These are phyloP conservation scores for Salix viminalis DNA, from an alignment of 345 rosid species.

Conservation along the genomic window DNA sequence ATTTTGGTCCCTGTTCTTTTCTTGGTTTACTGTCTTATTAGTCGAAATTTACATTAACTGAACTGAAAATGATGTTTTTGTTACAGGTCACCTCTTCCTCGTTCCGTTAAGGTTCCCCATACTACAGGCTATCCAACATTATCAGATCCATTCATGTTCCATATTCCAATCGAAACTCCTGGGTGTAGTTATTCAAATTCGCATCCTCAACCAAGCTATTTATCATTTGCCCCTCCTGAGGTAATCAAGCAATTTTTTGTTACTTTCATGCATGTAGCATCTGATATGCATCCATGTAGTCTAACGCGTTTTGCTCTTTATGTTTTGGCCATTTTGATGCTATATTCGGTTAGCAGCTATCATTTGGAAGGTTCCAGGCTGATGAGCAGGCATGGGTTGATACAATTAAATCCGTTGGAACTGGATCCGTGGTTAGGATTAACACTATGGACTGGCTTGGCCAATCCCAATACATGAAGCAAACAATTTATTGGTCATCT, in stretches of 20 bases:
- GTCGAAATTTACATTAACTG: background rate
- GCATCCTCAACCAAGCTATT: slow-evolving; percentile 43
- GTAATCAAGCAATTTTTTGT: slow-evolving; percentile 26
- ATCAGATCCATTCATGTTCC: slow-evolving; percentile 55
- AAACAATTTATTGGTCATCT: slow-evolving; percentile 68
- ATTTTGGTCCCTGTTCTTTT: background rate
- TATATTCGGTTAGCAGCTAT: slow-evolving; percentile 44
- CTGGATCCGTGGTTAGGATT: slow-evolving; percentile 60
- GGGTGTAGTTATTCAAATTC: slow-evolving; percentile 29
- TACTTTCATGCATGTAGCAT: too few relatives aligned
- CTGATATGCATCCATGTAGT: too few relatives aligned
- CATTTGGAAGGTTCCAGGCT: slow-evolving; percentile 58
- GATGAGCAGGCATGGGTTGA: slow-evolving; percentile 91
- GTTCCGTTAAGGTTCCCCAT: slow-evolving; percentile 47
- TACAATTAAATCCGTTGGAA: slow-evolving; percentile 63
- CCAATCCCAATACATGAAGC: slow-evolving; percentile 59
- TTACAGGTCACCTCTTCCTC: slow-evolving; percentile 66
- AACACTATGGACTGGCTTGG: slow-evolving; percentile 95
- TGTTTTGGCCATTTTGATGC: slow-evolving; percentile 13
- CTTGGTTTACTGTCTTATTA: background rate
- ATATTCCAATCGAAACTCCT: slow-evolving; percentile 38
- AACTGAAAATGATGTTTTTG: background rate
- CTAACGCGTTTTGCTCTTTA: background rate
- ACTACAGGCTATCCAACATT: slow-evolving; percentile 59
- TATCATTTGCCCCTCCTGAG: slow-evolving; percentile 94